phyloP scores from a whole-genome alignment of 345 rosid species.

The Limnanthes douglasii region DNA sequence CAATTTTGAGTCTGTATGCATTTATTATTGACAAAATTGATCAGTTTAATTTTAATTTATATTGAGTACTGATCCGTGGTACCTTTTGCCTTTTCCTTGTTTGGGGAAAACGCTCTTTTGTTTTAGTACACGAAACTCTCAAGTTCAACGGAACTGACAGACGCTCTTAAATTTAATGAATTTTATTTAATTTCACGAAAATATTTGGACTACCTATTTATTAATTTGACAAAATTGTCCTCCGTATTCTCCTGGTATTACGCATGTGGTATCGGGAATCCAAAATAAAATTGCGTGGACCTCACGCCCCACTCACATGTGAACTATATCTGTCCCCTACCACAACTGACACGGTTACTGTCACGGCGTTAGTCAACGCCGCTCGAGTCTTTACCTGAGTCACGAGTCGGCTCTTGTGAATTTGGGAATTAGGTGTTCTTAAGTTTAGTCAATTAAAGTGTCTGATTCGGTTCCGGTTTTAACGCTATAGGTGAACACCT shows the following conservation, averaged over 20 bases:
- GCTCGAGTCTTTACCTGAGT: background rate
- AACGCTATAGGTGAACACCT: background rate
- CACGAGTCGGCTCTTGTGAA: constrained; percentile 8
- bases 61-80: constrained; percentile 25
- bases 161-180: constrained; percentile 4
- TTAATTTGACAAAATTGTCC: no score
- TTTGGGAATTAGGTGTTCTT: no score
- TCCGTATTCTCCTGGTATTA: no score
- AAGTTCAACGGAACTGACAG: constrained; percentile 3
- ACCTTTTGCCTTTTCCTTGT: background rate
- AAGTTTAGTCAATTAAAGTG: no score
- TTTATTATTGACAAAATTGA: no score
- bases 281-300: constrained; percentile 16
- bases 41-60: no score
- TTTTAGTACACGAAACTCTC: constrained; percentile 6
- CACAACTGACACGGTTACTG: constrained; percentile 13
- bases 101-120: background rate
- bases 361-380: constrained; percentile 17
- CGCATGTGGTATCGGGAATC: no score
- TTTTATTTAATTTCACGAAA: no score
- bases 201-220: no score
- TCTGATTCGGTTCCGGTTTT: background rate
- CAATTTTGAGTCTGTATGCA: no score
- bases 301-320: constrained; percentile 10
- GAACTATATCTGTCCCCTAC: constrained; percentile 8